Evolutionary conservation across 2,329 filamentous ascomycete genomes (phyloP).

Genomic region (Colletotrichum sp.): DNA sequence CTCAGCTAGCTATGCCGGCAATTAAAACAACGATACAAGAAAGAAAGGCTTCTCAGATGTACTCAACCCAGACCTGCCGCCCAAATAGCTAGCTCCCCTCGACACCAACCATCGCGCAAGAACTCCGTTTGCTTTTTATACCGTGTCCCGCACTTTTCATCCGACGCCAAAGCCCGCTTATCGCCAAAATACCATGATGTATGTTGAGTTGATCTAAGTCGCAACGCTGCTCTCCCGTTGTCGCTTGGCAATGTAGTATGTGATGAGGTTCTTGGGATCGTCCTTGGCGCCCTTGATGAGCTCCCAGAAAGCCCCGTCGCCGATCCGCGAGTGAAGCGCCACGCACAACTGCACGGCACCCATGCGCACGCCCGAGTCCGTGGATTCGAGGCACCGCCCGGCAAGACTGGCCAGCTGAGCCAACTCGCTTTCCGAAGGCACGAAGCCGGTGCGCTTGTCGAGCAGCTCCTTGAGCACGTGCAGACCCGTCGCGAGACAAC

Average conservation of each 20-base stretch:
- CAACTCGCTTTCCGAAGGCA: constrained; percentile 57
- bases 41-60: constrained; percentile 11
- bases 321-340: constrained; percentile 67
- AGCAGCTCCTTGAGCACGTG: constrained; percentile 66
- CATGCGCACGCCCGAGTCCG: constrained; percentile 69
- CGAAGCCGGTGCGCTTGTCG: constrained; percentile 50
- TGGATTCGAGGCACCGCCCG: constrained; percentile 61
- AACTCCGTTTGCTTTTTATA: constrained; percentile 7
- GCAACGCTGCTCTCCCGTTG: constrained; percentile 53
- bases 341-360: constrained; percentile 83
- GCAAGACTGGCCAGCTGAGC: constrained; percentile 54
- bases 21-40: constrained; percentile 12
- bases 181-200: not conserved
- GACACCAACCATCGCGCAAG: not conserved
- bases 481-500: constrained; percentile 65
- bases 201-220: not conserved
- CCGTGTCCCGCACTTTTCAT: not conserved
- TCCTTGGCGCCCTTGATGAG: constrained; percentile 68
- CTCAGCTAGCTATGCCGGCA: constrained; percentile 6
- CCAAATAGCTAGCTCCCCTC: not conserved
- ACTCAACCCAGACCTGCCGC: constrained; percentile 4
- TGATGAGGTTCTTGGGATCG: constrained; percentile 77
- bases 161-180: not conserved
- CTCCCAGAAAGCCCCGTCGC: constrained; percentile 70
- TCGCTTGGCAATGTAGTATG: constrained; percentile 79